Conservation (phyloP, 2,329 filamentous ascomycete genomes). For the Rhytidhysteron rufulum region DNA sequence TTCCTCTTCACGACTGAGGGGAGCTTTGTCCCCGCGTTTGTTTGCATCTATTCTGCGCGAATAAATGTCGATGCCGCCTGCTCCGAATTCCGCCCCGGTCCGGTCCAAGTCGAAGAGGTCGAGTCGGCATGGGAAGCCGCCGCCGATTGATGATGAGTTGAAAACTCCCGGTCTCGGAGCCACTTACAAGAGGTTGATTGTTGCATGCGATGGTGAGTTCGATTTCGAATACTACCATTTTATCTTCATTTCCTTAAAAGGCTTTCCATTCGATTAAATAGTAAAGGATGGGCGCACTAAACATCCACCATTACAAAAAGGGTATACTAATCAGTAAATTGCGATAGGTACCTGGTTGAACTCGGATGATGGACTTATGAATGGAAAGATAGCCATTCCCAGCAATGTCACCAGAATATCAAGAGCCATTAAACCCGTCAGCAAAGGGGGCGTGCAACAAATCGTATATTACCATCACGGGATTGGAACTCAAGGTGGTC, state of each 20-base stretch:
- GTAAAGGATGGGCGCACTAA: neutral
- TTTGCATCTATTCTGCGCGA: too few species aligned
- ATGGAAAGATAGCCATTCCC: conserved; percentile 41
- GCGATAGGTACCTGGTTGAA: conserved; percentile 45
- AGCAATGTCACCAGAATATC: conserved; percentile 50
- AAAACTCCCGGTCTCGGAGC: too few species aligned
- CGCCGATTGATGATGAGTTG: conserved; percentile 3
- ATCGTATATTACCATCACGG: conserved; percentile 51
- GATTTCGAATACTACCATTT: neutral
- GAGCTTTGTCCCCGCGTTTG: too few species aligned
- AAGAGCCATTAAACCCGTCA: conserved; percentile 47
- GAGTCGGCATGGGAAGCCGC: neutral
- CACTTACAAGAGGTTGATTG: conserved; percentile 35
- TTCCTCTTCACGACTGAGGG: too few species aligned
- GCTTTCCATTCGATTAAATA: neutral
- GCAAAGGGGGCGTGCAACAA: conserved; percentile 47
- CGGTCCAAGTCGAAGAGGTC: neutral
- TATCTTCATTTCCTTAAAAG: neutral
- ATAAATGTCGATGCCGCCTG: neutral
- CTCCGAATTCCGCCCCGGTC: neutral
- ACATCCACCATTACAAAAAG: too few species aligned
- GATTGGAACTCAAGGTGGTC: conserved; percentile 42
- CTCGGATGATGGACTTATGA: conserved; percentile 44
- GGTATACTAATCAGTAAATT: too few species aligned
- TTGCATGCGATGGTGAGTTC: conserved; percentile 35